Base-by-base conservation (phyloP, 2,329 filamentous ascomycete genomes). In the Shiraia bambusicola region DNA sequence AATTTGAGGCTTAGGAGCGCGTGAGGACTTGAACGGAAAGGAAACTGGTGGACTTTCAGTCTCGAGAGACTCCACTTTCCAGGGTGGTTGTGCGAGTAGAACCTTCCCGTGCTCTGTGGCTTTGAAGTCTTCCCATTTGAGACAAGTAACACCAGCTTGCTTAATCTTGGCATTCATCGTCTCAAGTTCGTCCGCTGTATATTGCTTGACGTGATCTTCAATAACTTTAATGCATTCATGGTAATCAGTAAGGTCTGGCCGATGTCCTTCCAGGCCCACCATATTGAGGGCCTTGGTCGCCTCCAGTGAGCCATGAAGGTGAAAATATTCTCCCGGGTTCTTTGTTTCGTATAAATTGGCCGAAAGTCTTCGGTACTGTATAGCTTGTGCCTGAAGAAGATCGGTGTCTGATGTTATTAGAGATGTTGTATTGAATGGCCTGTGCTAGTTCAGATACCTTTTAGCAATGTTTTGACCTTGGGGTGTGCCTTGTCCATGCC, bases 221-320 rank as follows among this genome's bases (percentile, higher is more conserved):
- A 72, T 72, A 11, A 67, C 47, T 32, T 69, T 63, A 31, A 69
- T 67, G 33, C 67, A 70, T 34, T 70, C 55, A 27, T 67, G 69
- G 32, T 71, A 70, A 12, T 72, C 66, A 15, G 76, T 79, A 40
- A 87, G 60, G 32, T 82, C 80, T 1, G 83, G 80, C 5, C 79
- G 72, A 40, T 81, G 76, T 0, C 82, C 72, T 35, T 82, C 77
- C 4, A 88, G 68, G 0, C 83, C 85, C 52, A 88, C 77, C 84
- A 88, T 88, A 31, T 78, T 74, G 19, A 88, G 69, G 0, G 84
- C 86, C 6, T 78, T 83, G 8, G 80, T 82, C 3, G 86, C 85
- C 52, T 88, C 84, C 1, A 89, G 69, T 0, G 85, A 88, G 31
- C 86, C 85, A 60, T 88, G 86, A 17, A 88, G 84, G 57, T 89